These are phyloP conservation scores for Phtheirospermum japonicum DNA, from an alignment of 257 asterid species.

Conservation along the genomic window DNA sequence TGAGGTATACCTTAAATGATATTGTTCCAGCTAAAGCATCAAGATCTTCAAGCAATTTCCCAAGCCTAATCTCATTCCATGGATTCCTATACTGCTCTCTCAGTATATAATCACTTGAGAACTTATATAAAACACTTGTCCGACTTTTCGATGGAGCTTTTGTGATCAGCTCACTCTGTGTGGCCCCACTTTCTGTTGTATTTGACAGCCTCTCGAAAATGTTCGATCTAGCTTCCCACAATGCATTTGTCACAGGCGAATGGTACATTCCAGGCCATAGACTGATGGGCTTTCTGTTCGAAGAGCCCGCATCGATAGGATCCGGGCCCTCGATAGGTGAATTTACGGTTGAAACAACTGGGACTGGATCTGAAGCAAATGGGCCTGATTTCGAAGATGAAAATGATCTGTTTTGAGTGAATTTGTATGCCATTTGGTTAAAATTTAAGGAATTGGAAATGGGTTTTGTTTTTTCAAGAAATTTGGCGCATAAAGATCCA, in stretches of 20 bases:
- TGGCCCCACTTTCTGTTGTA: conserved; percentile 33
- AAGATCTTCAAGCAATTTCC: conserved; percentile 94
- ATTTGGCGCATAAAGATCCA: conserved; percentile 32
- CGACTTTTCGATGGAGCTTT: conserved; percentile 66
- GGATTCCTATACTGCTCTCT: conserved; percentile 92
- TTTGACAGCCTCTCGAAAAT: conserved; percentile 45
- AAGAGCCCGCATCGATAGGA: conserved; percentile 78
- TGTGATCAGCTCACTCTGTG: conserved; percentile 44
- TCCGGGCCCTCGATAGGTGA: conserved; percentile 36
- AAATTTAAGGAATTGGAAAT: conserved; percentile 15
- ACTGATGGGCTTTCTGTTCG: conserved; percentile 77
- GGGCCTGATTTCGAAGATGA: conserved; percentile 43
- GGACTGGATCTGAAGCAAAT: not conserved
- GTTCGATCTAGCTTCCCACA: conserved; percentile 86
- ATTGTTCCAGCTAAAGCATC: conserved; percentile 98
- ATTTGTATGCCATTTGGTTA: conserved; percentile 13
- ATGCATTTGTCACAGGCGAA: conserved; percentile 89
- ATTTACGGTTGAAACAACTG: not conserved
- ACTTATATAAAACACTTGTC: conserved; percentile 61
- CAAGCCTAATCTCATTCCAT: conserved; percentile 84
- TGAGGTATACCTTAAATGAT: conserved; percentile 59
- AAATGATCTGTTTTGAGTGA: conserved; percentile 36
- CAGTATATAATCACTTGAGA: conserved; percentile 70
- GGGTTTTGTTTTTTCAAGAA: conserved; percentile 28
- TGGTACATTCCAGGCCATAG: conserved; percentile 94